Conservation (phyloP, 1,284 basidiomycete genomes). For the Sanghuangporus weigelae region DNA sequence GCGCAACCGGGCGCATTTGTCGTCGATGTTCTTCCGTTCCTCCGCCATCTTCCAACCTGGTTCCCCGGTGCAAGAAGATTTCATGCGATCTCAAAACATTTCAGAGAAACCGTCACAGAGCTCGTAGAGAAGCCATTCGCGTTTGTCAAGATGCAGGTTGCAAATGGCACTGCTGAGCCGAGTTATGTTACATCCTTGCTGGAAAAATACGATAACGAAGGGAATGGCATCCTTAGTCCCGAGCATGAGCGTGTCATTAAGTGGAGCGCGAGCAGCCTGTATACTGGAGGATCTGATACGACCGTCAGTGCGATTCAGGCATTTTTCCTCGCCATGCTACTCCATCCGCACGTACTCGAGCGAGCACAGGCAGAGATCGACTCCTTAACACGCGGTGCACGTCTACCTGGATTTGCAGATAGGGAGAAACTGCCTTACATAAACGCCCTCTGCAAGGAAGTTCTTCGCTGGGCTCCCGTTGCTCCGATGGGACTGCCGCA, state of each 20-base stretch:
- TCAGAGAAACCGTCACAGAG: slow-evolving; percentile 11
- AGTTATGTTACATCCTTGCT: slow-evolving; percentile 12
- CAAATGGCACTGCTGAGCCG: slow-evolving; percentile 12
- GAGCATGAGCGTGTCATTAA: slow-evolving; percentile 12
- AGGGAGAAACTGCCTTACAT: slow-evolving; percentile 24
- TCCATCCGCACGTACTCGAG: slow-evolving; percentile 8
- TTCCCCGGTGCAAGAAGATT: slow-evolving; percentile 11
- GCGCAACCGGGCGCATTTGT: slow-evolving; percentile 17
- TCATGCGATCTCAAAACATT: slow-evolving; percentile 6
- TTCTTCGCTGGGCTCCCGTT: slow-evolving; percentile 26
- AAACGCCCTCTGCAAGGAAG: slow-evolving; percentile 26
- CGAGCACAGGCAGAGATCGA: slow-evolving; percentile 26
- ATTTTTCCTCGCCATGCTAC: slow-evolving; percentile 17
- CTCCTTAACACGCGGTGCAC: slow-evolving; percentile 20
- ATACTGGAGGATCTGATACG: slow-evolving; percentile 17
- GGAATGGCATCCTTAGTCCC: neutral
- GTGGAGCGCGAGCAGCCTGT: slow-evolving; percentile 10
- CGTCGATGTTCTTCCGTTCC: slow-evolving; percentile 16
- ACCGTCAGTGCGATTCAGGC: slow-evolving; percentile 14
- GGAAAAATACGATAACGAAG: slow-evolving; percentile 8
- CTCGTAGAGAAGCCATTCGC: slow-evolving; percentile 14
- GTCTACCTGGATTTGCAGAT: slow-evolving; percentile 27
- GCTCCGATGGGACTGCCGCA: slow-evolving; percentile 18
- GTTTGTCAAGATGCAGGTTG: slow-evolving; percentile 15
- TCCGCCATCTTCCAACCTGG: slow-evolving; percentile 15